These are phyloP conservation scores for Citrullus mucosospermus DNA, from an alignment of 306 rosid genomes.

Conservation along the genomic window DNA sequence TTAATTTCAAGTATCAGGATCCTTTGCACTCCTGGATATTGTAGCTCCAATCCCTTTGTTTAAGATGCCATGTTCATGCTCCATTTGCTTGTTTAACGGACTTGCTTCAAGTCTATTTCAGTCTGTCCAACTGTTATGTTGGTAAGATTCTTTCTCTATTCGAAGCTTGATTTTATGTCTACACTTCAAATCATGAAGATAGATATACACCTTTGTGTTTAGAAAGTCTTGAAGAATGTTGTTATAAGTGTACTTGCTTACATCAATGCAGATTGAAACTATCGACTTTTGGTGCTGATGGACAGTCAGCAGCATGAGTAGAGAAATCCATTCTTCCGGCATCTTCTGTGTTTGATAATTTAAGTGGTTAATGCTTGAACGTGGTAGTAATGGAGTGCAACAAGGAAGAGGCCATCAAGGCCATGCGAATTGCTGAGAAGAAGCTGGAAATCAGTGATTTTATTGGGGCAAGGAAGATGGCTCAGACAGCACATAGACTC, in stretches of 20 bases:
- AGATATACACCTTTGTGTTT: neutral
- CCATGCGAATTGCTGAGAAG: constrained; percentile 56
- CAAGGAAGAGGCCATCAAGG: constrained; percentile 76
- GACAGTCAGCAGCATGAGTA: neutral
- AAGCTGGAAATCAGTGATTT: constrained; percentile 51
- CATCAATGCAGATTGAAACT: constrained; percentile 2
- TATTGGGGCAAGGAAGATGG: constrained; percentile 63
- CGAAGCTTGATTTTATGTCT: neutral
- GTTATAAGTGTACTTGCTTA: neutral
- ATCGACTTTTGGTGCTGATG: neutral
- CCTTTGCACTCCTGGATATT: neutral
- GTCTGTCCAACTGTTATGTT: neutral
- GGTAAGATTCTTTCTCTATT: neutral
- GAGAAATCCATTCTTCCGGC: neutral
- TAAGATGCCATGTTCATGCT: neutral
- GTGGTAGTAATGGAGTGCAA: constrained; percentile 75
- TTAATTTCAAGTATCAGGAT: neutral
- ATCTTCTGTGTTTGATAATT: constrained; percentile 5
- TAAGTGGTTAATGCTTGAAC: constrained; percentile 13
- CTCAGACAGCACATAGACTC: constrained; percentile 44
- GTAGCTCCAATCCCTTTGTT: neutral
- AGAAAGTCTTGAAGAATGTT: neutral
- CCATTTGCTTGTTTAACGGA: neutral
- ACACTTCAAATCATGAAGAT: neutral
- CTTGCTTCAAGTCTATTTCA: neutral